phyloP scores from a whole-genome alignment of 2,329 filamentous ascomycete species.

The Monosporascus cannonballus region DNA sequence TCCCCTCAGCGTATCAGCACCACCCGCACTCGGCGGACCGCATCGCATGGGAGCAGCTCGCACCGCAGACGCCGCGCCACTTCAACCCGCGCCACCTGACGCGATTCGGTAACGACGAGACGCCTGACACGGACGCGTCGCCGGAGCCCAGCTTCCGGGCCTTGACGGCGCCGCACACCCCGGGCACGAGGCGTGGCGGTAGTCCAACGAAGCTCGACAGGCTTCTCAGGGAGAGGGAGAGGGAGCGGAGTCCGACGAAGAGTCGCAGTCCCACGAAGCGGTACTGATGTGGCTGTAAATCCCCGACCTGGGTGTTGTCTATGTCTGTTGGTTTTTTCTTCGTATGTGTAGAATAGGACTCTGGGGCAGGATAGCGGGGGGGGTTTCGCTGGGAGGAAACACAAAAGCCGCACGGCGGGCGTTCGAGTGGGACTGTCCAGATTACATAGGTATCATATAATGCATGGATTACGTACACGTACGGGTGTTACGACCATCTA shows the following conservation, averaged over 20 bases:
- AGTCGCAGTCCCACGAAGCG: constrained; percentile 42
- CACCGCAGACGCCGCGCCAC: constrained; percentile 23
- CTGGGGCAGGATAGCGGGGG: neutral
- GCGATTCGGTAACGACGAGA: constrained; percentile 18
- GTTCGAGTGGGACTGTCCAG: too few relatives aligned
- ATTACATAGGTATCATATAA: too few relatives aligned
- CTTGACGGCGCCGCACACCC: constrained; percentile 32
- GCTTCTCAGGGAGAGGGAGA: constrained; percentile 38
- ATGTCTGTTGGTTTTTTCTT: neutral
- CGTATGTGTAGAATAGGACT: neutral
- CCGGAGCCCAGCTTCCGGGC: constrained; percentile 28
- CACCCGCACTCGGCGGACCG: constrained; percentile 14
- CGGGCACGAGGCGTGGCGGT: constrained; percentile 26
- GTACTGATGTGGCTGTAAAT: constrained; percentile 18
- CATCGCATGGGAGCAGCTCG: constrained; percentile 22
- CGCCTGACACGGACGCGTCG: constrained; percentile 44
- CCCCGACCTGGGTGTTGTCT: neutral
- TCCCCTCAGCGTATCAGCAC: constrained; percentile 11
- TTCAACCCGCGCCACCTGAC: constrained; percentile 11
- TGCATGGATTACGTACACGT: too few relatives aligned
- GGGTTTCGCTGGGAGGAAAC: too few relatives aligned
- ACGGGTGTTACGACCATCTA: too few relatives aligned
- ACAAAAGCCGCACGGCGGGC: too few relatives aligned
- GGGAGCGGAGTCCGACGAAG: constrained; percentile 26
- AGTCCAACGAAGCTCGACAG: constrained; percentile 7